Evolutionary conservation across 345 rosid species (phyloP).

Genomic region (Stellera chamaejasme): DNA sequence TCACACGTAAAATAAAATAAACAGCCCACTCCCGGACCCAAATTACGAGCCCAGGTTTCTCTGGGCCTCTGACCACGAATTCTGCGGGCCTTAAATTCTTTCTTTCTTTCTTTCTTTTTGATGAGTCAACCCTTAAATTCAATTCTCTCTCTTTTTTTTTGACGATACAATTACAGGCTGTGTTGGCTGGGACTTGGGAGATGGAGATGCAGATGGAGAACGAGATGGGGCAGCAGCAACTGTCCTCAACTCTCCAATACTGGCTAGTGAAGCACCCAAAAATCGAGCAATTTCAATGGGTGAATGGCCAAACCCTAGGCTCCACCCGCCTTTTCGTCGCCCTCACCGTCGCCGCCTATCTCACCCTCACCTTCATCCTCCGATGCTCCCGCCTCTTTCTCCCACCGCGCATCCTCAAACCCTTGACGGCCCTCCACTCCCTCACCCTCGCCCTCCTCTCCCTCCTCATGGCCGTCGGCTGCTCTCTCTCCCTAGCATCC

Average conservation of each 20-base stretch:
- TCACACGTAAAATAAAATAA: too few species aligned
- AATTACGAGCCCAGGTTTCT: too few species aligned
- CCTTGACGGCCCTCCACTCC: slow-evolving; percentile 69
- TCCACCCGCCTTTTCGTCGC: slow-evolving; percentile 46
- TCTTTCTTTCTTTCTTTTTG: too few species aligned
- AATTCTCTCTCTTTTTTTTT: too few species aligned
- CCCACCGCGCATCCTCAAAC: slow-evolving; percentile 41
- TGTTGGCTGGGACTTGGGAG: too few species aligned
- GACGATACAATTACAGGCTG: too few species aligned
- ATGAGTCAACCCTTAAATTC: too few species aligned
- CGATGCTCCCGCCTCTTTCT: slow-evolving; percentile 23
- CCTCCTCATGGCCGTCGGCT: slow-evolving; percentile 59
- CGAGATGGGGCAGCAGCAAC: neutral
- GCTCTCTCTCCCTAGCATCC: slow-evolving; percentile 40
- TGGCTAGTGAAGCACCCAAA: slow-evolving; percentile 58
- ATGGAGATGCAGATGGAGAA: too few species aligned
- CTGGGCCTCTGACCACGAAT: too few species aligned
- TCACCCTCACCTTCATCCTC: slow-evolving; percentile 44
- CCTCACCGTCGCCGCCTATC: slow-evolving; percentile 38
- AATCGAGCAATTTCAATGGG: slow-evolving; percentile 55
- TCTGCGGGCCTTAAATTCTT: too few species aligned
- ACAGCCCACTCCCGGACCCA: too few species aligned
- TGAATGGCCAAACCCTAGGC: slow-evolving; percentile 38
- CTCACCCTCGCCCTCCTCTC: slow-evolving; percentile 54
- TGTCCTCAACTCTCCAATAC: slow-evolving; percentile 27